A percentile compares a stretch with the other conserved stretches of the same genome.
phyloP scores from a whole-genome alignment of 176 grass and related monocot genomes.

The Musa itinerans region DNA sequence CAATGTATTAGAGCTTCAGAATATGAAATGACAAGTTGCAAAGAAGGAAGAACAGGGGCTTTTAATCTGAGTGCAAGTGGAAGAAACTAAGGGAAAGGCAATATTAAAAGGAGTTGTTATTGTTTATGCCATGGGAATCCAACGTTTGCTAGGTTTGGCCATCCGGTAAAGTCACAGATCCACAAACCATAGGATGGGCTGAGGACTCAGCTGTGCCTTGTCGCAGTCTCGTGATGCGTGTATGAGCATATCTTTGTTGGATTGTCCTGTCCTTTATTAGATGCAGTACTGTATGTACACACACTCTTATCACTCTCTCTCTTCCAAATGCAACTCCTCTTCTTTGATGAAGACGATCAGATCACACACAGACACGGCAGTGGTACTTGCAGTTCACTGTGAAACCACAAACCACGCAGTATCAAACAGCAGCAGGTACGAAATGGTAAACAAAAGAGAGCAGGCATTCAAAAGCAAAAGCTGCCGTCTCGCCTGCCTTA shows the following conservation, averaged over 20 bases:
- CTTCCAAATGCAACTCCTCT: neutral
- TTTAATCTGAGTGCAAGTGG: too few species aligned
- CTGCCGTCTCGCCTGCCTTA: neutral
- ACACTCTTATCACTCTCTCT: neutral
- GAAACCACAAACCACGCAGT: too few species aligned
- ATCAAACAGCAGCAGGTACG: too few species aligned
- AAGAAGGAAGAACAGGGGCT: too few species aligned
- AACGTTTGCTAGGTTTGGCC: constrained; percentile 32
- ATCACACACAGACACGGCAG: too few species aligned
- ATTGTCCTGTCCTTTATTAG: neutral
- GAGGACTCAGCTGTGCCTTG: constrained; percentile 5
- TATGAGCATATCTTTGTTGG: neutral
- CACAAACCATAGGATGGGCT: neutral
- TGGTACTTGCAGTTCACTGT: too few species aligned
- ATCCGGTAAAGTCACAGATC: constrained; percentile 29
- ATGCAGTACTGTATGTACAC: neutral
- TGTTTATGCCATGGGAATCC: constrained; percentile 32
- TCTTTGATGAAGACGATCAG: neutral
- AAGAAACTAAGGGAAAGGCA: too few species aligned
- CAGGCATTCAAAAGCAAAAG: neutral
- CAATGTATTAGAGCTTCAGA: too few species aligned
- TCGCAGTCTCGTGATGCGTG: neutral
- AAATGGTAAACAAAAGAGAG: too few species aligned
- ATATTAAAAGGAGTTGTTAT: neutral
- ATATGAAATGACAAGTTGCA: too few species aligned